Base-by-base conservation (phyloP, 1,284 basidiomycete genomes). In the Nidula niveotomentosa region DNA sequence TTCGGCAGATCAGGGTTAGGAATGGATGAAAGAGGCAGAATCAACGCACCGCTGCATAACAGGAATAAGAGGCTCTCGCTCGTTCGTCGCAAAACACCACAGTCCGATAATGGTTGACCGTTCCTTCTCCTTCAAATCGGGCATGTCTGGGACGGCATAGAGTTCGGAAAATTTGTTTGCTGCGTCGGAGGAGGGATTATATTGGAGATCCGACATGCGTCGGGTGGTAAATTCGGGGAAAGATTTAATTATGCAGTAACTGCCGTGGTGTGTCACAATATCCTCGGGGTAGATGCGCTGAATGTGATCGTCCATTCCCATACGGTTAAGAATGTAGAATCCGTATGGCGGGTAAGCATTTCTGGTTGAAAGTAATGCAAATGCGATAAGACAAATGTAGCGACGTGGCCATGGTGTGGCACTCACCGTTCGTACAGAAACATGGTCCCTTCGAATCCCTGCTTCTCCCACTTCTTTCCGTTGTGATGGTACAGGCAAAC, bases 361-460 rank as follows among this genome's bases (percentile, higher is more conserved):
- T 49, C 67, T 69, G 53, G 15, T 48, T 30, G 30, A 30, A 30
- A 30, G 30, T 39, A 54, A 51, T 13, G 23, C 37, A 37, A 35
- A 8, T 6, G 30, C 13, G 13, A 6, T 47, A 17, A 37, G 23
- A 44, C 13, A 34, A 43, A 49, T 48, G 18, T 30, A 15, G 36
- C 39, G 52, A 51, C 36, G 48, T 34, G 56, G 50, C 33, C 55
- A 53, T 46, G 53, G 56, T 53, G 54, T 44, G 49, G 2, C 8
- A 68, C 83, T 58, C 64, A 91, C 89, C 92, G 79, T 67, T 93
- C 88, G 65, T 90, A 94, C 56, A 96, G 76, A 72, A 96, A 95
- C 83, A 95, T 91, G 64, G 86, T 90, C 1, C 93, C 93, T 69
- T 95, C 93, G 62, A 79, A 90, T 30, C 91, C 91, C 53, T 90